A percentile compares a stretch with the other conserved stretches of the same genome.
phyloP scores from a whole-genome alignment of 106 monocot genomes.

The Triglochin maritima region DNA sequence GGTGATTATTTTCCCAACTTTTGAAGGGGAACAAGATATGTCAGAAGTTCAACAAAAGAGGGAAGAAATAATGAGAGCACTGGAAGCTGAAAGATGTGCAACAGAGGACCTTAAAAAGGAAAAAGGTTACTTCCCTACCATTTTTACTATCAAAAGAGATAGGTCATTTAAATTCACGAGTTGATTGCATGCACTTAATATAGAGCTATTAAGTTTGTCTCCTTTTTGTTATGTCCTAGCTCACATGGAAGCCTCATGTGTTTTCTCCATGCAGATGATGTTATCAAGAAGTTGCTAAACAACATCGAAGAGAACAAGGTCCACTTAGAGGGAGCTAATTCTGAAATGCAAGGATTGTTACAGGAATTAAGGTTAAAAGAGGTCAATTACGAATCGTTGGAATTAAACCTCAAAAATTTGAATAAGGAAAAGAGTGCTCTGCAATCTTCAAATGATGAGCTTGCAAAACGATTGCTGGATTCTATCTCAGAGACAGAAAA shows the following conservation, averaged over 20 bases:
- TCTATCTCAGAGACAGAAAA: slow-evolving; percentile 28
- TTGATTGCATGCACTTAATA: neutral
- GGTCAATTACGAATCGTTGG: slow-evolving; percentile 33
- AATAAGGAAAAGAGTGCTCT: slow-evolving; percentile 50
- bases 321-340: slow-evolving; percentile 30
- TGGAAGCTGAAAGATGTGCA: slow-evolving; percentile 30
- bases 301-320: slow-evolving; percentile 33
- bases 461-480: slow-evolving; percentile 24
- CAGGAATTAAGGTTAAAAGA: slow-evolving; percentile 50
- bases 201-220: neutral
- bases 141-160: neutral
- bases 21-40: slow-evolving; percentile 56
- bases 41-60: slow-evolving; percentile 46
- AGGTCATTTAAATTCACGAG: neutral
- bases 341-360: slow-evolving; percentile 33
- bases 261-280: slow-evolving; percentile 27
- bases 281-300: slow-evolving; percentile 51
- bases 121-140: slow-evolving; percentile 40
- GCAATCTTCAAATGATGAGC: slow-evolving; percentile 38
- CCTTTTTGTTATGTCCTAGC: neutral
- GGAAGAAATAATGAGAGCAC: slow-evolving; percentile 37
- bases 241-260: neutral
- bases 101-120: slow-evolving; percentile 31
- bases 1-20: neutral
- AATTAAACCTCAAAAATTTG: slow-evolving; percentile 26